Conservation (phyloP, 306 rosid species). For the Arachis stenosperma region DNA sequence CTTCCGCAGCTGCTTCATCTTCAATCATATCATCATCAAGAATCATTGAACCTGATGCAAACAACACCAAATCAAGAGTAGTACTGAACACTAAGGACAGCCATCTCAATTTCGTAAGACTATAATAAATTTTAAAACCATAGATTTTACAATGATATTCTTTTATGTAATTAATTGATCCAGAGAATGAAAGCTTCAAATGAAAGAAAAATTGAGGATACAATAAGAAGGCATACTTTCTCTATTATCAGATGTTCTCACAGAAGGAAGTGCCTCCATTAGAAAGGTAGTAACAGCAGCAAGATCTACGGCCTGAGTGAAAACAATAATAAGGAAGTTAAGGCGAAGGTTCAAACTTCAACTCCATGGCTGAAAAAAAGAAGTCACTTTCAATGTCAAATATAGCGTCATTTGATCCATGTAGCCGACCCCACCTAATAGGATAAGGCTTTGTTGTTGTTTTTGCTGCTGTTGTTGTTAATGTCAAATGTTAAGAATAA, state of each 20-base stretch:
- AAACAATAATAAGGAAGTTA: background rate
- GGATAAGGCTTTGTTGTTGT: no score
- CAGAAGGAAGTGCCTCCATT: slow-evolving; percentile 72
- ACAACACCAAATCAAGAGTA: slow-evolving; percentile 16
- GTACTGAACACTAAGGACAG: background rate
- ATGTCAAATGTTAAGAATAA: no score
- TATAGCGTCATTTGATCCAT: no score
- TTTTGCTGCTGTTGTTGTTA: no score
- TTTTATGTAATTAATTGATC: background rate
- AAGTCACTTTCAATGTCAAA: background rate
- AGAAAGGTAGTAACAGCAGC: slow-evolving; percentile 65
- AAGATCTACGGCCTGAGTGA: slow-evolving; percentile 66
- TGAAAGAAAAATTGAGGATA: background rate
- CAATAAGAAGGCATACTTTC: slow-evolving; percentile 47
- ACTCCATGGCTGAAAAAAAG: background rate
- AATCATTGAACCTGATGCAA: slow-evolving; percentile 55
- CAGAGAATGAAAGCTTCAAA: background rate
- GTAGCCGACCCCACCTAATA: no score
- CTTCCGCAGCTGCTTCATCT: slow-evolving; percentile 55
- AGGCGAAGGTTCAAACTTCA: background rate
- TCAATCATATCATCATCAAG: slow-evolving; percentile 62
- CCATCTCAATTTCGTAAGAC: slow-evolving; percentile 25
- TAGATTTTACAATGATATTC: background rate
- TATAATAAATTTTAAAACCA: slow-evolving; percentile 3
- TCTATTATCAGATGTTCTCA: slow-evolving; percentile 50